These are phyloP conservation scores for Ustulina deusta DNA, from an alignment of 2,329 filamentous ascomycete genomes.

Conservation along the genomic window DNA sequence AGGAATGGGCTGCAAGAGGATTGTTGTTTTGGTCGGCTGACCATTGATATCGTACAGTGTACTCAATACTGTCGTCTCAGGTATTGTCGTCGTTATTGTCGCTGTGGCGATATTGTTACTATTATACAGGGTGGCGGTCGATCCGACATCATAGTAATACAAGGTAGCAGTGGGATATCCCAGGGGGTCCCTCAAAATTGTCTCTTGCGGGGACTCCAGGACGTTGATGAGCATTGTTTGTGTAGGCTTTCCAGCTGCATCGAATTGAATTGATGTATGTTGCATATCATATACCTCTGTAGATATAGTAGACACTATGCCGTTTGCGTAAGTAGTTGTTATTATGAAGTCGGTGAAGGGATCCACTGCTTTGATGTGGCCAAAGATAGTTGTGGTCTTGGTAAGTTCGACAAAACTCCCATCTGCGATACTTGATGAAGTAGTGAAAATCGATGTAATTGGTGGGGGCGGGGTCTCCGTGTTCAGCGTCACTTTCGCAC, in stretches of 20 bases:
- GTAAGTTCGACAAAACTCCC: slow-evolving; percentile 38
- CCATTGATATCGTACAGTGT: slow-evolving; percentile 41
- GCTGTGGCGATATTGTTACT: slow-evolving; percentile 38
- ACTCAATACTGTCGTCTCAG: slow-evolving; percentile 32
- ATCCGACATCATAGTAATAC: slow-evolving; percentile 38
- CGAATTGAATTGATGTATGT: slow-evolving; percentile 16
- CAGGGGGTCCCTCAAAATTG: slow-evolving; percentile 41
- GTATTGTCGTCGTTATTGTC: slow-evolving; percentile 35
- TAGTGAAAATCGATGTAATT: slow-evolving; percentile 42
- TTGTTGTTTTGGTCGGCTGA: slow-evolving; percentile 38
- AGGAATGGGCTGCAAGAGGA: slow-evolving; percentile 40
- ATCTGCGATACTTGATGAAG: slow-evolving; percentile 31
- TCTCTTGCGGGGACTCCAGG: slow-evolving; percentile 29
- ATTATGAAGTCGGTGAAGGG: slow-evolving; percentile 25
- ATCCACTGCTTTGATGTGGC: slow-evolving; percentile 37
- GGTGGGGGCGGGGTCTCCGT: slow-evolving; percentile 12
- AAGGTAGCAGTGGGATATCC: slow-evolving; percentile 43
- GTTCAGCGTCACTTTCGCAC: slow-evolving; percentile 22
- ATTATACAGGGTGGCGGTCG: slow-evolving; percentile 36
- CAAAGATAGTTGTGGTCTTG: slow-evolving; percentile 29
- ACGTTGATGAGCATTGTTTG: slow-evolving; percentile 24
- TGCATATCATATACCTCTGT: slow-evolving; percentile 27
- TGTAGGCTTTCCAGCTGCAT: slow-evolving; percentile 40
- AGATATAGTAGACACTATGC: slow-evolving; percentile 36
- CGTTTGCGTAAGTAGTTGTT: slow-evolving; percentile 35